phyloP scores from a whole-genome alignment of 192 early-diverging fungal genomes.

The Coemansia sp. region DNA sequence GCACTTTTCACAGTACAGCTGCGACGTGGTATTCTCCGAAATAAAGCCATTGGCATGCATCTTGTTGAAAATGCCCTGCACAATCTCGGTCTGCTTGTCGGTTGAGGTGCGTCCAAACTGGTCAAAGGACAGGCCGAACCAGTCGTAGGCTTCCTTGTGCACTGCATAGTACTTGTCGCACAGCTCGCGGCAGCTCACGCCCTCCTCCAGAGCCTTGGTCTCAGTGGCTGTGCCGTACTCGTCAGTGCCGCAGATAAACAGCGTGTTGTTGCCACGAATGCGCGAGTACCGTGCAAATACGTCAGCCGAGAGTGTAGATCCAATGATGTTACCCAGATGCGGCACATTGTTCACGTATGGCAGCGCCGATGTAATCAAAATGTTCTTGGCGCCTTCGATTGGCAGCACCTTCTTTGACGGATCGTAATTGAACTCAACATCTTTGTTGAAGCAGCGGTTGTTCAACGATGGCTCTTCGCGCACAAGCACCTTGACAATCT shows the following conservation, averaged over 20 bases:
- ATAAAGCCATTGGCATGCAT: conserved; percentile 69
- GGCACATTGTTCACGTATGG: conserved; percentile 99
- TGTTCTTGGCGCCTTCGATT: conserved; percentile 61
- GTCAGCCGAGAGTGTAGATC: conserved; percentile 97
- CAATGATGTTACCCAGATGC: conserved; percentile 98
- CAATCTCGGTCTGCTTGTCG: conserved; percentile 83
- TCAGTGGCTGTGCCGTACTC: conserved; percentile 99
- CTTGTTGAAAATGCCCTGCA: conserved; percentile 84
- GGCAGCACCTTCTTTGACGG: conserved; percentile 34
- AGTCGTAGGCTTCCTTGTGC: conserved; percentile 87
- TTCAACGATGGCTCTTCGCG: conserved; percentile 41
- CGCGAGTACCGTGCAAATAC: conserved; percentile 93
- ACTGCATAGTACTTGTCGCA: conserved; percentile 95
- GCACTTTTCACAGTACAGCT: conserved; percentile 90
- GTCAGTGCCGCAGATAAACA: conserved; percentile 96
- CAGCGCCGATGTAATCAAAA: conserved; percentile 93
- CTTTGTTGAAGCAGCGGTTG: conserved; percentile 45
- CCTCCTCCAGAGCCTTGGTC: conserved; percentile 95
- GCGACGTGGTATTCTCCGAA: conserved; percentile 73
- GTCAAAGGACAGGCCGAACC: conserved; percentile 95
- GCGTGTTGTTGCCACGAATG: conserved; percentile 80
- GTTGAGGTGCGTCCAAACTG: conserved; percentile 95
- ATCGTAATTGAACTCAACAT: conserved; percentile 31
- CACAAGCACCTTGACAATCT: conserved; percentile 47
- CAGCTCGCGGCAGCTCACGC: conserved; percentile 81